phyloP scores from a whole-genome alignment of 495 filamentous ascomycete genomes.

The Aspergillus cavernicola region DNA sequence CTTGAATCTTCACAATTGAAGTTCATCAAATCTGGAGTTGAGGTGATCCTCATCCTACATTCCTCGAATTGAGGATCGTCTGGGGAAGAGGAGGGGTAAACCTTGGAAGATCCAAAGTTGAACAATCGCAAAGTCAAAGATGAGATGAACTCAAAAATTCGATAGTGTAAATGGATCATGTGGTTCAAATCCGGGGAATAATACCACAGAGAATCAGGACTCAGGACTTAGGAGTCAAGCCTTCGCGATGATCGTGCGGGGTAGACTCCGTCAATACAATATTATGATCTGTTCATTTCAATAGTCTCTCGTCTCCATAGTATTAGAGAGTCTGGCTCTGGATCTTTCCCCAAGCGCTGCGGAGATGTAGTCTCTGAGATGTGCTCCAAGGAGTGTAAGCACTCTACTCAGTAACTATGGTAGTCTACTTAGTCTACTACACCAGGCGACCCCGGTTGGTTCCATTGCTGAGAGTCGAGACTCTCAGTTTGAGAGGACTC shows the following conservation, averaged over 20 bases:
- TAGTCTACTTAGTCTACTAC: no score
- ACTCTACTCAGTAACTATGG: no score
- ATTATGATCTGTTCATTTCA: not conserved
- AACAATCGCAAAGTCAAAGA: not conserved
- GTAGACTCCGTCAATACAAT: slow-evolving; percentile 5
- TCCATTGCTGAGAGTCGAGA: no score
- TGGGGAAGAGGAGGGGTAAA: not conserved
- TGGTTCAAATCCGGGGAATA: slow-evolving; percentile 10
- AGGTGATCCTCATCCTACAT: not conserved
- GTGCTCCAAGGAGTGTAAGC: no score
- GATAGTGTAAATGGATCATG: not conserved
- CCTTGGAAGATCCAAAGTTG: no score
- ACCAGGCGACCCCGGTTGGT: no score
- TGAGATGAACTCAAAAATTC: slow-evolving; percentile 5
- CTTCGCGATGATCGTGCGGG: slow-evolving; percentile 20
- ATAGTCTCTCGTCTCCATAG: not conserved
- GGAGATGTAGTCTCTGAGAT: not conserved
- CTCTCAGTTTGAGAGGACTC: no score
- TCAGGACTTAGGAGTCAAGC: no score
- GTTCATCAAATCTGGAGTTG: not conserved
- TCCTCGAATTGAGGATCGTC: not conserved
- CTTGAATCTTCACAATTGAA: not conserved
- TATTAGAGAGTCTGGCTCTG: not conserved
- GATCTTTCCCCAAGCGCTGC: not conserved
- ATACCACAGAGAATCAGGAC: no score